phyloP scores from a whole-genome alignment of 306 rosid species.

The Sophora flavescens region DNA sequence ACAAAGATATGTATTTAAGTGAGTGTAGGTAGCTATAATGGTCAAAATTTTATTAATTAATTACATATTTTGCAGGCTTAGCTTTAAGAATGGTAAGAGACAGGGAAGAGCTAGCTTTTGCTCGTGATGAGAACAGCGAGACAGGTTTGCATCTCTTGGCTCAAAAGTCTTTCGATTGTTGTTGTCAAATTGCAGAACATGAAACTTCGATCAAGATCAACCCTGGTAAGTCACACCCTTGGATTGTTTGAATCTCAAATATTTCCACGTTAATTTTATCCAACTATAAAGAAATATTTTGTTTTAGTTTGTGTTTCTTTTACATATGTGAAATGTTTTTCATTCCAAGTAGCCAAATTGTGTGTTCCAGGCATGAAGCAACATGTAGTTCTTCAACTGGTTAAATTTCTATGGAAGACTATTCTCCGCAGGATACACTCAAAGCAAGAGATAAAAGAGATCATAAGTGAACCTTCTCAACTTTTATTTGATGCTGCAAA shows the following conservation, averaged over 20 bases:
- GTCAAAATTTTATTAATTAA: background rate
- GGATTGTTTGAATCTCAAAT: background rate
- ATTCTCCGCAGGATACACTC: background rate
- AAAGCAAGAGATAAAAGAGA: background rate
- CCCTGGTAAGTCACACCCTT: conserved; percentile 12
- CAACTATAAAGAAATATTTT: background rate
- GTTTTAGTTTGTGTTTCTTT: background rate
- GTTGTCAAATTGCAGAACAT: background rate
- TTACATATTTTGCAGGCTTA: conserved; percentile 28
- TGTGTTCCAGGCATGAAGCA: conserved; percentile 35
- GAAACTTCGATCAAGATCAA: background rate
- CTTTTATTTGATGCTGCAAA: conserved; percentile 42
- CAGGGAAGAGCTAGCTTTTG: background rate
- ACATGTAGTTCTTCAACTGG: conserved; percentile 34
- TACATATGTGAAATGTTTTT: background rate
- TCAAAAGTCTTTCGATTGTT: conserved; percentile 23
- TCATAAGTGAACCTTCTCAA: conserved; percentile 26
- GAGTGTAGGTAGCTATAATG: no score
- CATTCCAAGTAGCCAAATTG: background rate
- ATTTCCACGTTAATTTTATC: background rate
- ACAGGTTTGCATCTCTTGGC: conserved; percentile 50
- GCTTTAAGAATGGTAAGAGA: conserved; percentile 32
- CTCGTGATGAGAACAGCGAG: background rate
- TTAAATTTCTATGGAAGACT: conserved; percentile 26
- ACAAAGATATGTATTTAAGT: no score